These are phyloP conservation scores for Biscogniauxia marginata DNA, from an alignment of 2,329 filamentous ascomycete species.

Conservation along the genomic window DNA sequence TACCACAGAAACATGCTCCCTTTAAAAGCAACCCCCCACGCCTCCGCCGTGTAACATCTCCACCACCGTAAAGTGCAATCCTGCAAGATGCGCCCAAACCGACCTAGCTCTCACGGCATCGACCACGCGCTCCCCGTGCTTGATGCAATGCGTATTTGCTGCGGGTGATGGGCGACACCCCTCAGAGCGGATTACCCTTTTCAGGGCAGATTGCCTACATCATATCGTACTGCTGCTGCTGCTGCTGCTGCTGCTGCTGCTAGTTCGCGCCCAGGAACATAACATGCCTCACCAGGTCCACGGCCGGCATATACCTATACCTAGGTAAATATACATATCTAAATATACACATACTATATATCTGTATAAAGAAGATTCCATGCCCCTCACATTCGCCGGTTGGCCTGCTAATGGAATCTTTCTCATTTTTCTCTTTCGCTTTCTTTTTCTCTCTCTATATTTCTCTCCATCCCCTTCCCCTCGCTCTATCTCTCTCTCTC, in stretches of 20 bases:
- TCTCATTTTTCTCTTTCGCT: neutral
- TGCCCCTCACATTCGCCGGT: slow-evolving; percentile 1
- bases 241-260: slow-evolving; percentile 2
- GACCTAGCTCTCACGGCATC: slow-evolving; percentile 23
- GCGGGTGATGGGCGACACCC: slow-evolving; percentile 14
- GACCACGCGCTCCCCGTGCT: slow-evolving; percentile 20
- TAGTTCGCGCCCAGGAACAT: slow-evolving; percentile 20
- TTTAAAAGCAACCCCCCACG: slow-evolving; percentile 23
- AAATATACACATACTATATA: too few species aligned
- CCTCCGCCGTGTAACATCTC: slow-evolving; percentile 20
- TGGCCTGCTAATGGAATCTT: neutral
- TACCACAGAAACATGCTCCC: neutral
- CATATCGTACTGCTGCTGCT: slow-evolving; percentile 1
- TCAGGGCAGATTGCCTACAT: slow-evolving; percentile 25
- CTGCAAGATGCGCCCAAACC: slow-evolving; percentile 29
- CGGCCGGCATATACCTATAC: neutral
- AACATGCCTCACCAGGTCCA: slow-evolving; percentile 10
- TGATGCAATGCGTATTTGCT: slow-evolving; percentile 22
- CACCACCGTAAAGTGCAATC: slow-evolving; percentile 18
- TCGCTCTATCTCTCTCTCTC: neutral
- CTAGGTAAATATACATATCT: too few species aligned
- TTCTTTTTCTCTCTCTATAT: neutral
- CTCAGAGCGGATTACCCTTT: slow-evolving; percentile 27
- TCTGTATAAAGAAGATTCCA: slow-evolving; percentile 19
- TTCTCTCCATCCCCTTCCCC: neutral